Conservation (phyloP, 2,329 filamentous ascomycete genomes). For the Didymella pinodella region DNA sequence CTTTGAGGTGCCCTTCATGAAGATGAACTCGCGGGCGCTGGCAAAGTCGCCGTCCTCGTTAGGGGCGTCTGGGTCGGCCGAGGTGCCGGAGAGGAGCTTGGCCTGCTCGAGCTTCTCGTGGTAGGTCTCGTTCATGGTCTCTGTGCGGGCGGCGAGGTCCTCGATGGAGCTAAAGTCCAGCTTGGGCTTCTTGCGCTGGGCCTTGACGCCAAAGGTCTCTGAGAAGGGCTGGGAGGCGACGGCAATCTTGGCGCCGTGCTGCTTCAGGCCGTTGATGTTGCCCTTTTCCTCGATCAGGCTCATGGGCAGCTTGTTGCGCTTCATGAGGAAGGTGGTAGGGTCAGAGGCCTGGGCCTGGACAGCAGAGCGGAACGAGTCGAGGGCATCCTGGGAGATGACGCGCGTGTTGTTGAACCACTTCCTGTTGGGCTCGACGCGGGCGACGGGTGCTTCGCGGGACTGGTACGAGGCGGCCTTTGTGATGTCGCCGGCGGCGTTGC, state of each 20-base stretch:
- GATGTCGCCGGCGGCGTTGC: conserved; percentile 84
- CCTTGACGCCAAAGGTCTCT: conserved; percentile 91
- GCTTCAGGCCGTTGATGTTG: conserved; percentile 79
- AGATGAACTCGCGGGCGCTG: conserved; percentile 72
- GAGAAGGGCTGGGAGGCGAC: conserved; percentile 86
- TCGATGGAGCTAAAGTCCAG: conserved; percentile 81
- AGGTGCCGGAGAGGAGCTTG: conserved; percentile 75
- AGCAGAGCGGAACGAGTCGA: conserved; percentile 86
- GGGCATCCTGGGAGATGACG: conserved; percentile 86
- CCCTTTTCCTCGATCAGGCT: conserved; percentile 84
- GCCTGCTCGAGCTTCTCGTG: conserved; percentile 81
- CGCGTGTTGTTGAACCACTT: conserved; percentile 98
- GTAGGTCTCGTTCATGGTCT: conserved; percentile 82
- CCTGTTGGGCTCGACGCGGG: conserved; percentile 91
- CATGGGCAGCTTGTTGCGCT: conserved; percentile 97
- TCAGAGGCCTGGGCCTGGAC: conserved; percentile 90
- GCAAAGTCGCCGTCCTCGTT: conserved; percentile 54
- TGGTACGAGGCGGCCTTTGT: conserved; percentile 85
- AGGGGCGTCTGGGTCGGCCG: conserved; percentile 64
- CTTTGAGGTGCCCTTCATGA: conserved; percentile 93
- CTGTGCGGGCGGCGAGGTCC: conserved; percentile 81
- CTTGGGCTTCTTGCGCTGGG: conserved; percentile 91
- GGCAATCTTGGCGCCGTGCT: conserved; percentile 92
- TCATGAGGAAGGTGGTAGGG: conserved; percentile 92
- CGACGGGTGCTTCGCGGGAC: conserved; percentile 79